A percentile compares a stretch with the other conserved stretches of the same genome.
phyloP scores from a whole-genome alignment of 495 filamentous ascomycete genomes.

The Hypoxylon cercidicola region DNA sequence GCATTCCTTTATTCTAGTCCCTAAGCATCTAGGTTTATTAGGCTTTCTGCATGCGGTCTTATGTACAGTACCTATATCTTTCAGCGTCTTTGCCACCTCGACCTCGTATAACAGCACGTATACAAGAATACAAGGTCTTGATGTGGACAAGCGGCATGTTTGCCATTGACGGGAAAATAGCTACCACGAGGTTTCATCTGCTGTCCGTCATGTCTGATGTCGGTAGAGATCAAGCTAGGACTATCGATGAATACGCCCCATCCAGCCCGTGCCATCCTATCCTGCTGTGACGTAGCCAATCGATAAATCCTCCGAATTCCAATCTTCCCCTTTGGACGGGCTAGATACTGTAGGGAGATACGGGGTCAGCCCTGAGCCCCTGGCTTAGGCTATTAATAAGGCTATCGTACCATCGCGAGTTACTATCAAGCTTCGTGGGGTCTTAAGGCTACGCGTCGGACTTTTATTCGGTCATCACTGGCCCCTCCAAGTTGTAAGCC shows the following conservation, averaged over 20 bases:
- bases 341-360: no score
- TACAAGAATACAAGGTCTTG: background rate
- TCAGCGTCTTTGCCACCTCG: conserved; percentile 3
- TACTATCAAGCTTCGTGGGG: conserved; percentile 22
- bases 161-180: conserved; percentile 23
- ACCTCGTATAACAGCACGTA: conserved; percentile 21
- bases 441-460: background rate
- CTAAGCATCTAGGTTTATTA: conserved; percentile 19
- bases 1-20: conserved; percentile 24
- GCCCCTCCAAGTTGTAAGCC: no score
- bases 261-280: conserved; percentile 25
- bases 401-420: conserved; percentile 20
- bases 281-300: conserved; percentile 32
- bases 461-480: no score
- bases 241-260: conserved; percentile 16
- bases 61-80: background rate
- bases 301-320: conserved; percentile 30
- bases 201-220: conserved; percentile 37
- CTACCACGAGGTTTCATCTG: conserved; percentile 34
- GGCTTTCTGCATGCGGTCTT: conserved; percentile 28
- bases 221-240: conserved; percentile 17
- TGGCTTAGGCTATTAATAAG: conserved; percentile 14
- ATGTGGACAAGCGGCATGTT: conserved; percentile 13
- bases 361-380: conserved; percentile 9
- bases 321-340: conserved; percentile 19